Conservation (phyloP, 1,284 basidiomycete genomes). For the Cutaneotrichosporon sp. region DNA sequence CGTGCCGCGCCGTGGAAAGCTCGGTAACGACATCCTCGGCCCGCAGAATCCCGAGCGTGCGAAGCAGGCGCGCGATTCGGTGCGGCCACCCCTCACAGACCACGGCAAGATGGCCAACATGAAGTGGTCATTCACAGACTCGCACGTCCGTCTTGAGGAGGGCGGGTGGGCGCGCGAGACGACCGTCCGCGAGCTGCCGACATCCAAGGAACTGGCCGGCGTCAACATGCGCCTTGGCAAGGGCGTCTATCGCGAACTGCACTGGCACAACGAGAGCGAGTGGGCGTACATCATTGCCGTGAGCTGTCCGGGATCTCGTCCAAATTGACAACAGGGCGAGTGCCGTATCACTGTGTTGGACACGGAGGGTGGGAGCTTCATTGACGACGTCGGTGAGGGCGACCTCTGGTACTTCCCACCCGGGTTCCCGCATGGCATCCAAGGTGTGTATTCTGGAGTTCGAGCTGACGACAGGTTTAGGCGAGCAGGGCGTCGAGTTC, state of each 20-base stretch:
- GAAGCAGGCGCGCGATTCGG: conserved; percentile 59
- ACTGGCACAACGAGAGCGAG: conserved; percentile 71
- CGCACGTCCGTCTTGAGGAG: conserved; percentile 66
- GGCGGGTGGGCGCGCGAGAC: conserved; percentile 64
- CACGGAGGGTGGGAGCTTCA: conserved; percentile 62
- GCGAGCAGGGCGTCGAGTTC: conserved; percentile 64
- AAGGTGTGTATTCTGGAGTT: conserved; percentile 56
- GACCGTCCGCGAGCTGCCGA: conserved; percentile 61
- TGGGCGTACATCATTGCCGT: conserved; percentile 42
- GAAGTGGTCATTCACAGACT: conserved; percentile 70
- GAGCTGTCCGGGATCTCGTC: conserved; percentile 9
- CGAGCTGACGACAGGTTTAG: conserved; percentile 22
- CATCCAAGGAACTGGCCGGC: conserved; percentile 63
- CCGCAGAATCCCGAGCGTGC: conserved; percentile 61
- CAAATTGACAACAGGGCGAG: conserved; percentile 56
- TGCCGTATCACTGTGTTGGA: conserved; percentile 66
- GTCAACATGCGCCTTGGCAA: conserved; percentile 69
- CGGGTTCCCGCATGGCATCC: conserved; percentile 60
- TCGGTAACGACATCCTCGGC: conserved; percentile 61
- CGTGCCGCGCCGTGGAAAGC: conserved; percentile 53
- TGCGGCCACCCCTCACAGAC: conserved; percentile 68
- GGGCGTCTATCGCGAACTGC: conserved; percentile 65
- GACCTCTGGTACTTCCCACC: conserved; percentile 70
- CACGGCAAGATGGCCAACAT: conserved; percentile 63
- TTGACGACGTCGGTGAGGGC: conserved; percentile 45